Evolutionary conservation across 441 rosid genomes (phyloP).

Genomic region (Capsella rubella): DNA sequence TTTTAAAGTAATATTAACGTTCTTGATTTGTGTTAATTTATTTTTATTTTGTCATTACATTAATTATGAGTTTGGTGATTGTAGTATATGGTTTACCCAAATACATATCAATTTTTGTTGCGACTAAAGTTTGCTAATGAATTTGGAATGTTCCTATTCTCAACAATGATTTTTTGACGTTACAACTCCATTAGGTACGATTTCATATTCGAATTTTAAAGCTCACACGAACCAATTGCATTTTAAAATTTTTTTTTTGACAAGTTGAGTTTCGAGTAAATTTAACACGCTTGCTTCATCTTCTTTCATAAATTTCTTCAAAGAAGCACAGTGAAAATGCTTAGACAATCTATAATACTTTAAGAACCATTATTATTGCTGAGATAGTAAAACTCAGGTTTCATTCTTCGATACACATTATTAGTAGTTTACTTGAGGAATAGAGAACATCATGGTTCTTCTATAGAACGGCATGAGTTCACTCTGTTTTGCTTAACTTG

Average conservation of each 20-base stretch:
- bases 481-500: slow-evolving; percentile 32
- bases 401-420: slow-evolving; percentile 10
- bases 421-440: slow-evolving; percentile 9
- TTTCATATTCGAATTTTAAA: slow-evolving; percentile 11
- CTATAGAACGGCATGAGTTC: slow-evolving; percentile 1
- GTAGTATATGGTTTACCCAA: slow-evolving; percentile 15
- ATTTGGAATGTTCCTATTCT: slow-evolving; percentile 16
- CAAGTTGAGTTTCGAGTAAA: neutral
- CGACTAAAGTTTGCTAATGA: neutral
- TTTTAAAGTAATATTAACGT: neutral
- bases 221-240: too few species aligned
- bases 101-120: neutral
- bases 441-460: neutral
- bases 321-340: neutral
- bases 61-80: slow-evolving; percentile 12
- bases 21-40: slow-evolving; percentile 3
- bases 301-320: neutral
- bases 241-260: neutral
- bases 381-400: neutral
- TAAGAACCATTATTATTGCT: neutral
- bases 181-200: slow-evolving; percentile 17
- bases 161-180: slow-evolving; percentile 6
- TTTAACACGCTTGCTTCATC: neutral
- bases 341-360: too few species aligned
- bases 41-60: neutral